Conservation (phyloP, 805 yeast genomes). For the Zygotorulaspora sp. region DNA sequence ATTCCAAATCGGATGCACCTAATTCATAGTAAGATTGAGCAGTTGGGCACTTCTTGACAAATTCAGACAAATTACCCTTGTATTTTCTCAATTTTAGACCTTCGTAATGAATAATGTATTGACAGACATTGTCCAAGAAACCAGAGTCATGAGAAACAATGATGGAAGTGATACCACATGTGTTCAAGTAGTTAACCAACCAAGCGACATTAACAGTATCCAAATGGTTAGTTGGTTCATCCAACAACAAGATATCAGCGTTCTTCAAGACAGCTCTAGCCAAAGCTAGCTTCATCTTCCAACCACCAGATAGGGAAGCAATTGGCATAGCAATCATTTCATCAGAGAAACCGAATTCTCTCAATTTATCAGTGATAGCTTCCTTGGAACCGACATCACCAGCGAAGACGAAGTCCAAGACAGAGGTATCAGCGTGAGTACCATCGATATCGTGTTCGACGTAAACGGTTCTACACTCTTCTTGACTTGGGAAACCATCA, state of each 20-base stretch:
- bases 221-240: constrained; percentile 99
- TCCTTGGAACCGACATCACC: constrained; percentile 76
- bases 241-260: constrained; percentile 95
- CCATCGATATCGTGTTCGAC: constrained; percentile 99
- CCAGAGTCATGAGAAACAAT: constrained; percentile 99
- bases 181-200: constrained; percentile 98
- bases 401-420: constrained; percentile 77
- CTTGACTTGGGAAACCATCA: constrained; percentile 99
- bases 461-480: constrained; percentile 97
- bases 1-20: constrained; percentile 96
- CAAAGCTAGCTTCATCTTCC: constrained; percentile 99
- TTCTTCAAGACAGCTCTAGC: constrained; percentile 99
- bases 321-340: constrained; percentile 94
- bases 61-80: constrained; percentile 99
- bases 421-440: constrained; percentile 93
- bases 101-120: constrained; percentile 99
- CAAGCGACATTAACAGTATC: constrained; percentile 99
- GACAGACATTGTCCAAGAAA: constrained; percentile 95
- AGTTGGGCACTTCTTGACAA: constrained; percentile 97
- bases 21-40: constrained; percentile 98
- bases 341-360: constrained; percentile 88
- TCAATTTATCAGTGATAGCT: constrained; percentile 66
- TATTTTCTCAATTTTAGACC: constrained; percentile 99
- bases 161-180: constrained; percentile 98
- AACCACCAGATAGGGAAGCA: constrained; percentile 98